Evolutionary conservation across 306 rosid species (phyloP).

Genomic region (Prunus kanzakura): DNA sequence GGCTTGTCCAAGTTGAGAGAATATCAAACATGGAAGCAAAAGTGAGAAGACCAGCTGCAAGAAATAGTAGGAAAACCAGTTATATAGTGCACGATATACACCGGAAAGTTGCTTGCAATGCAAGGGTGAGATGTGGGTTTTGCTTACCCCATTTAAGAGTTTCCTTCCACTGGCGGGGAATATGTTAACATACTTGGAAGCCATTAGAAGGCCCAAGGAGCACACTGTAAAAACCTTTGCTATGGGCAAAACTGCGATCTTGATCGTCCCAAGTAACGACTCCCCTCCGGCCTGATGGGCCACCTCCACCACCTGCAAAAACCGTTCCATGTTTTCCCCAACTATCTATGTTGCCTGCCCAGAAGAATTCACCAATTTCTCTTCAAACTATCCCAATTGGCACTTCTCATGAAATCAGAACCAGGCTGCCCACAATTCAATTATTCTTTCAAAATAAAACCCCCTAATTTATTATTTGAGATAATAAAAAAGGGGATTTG

Average conservation of each 20-base stretch:
- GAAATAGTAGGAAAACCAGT: conserved; percentile 18
- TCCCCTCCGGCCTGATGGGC: conserved; percentile 45
- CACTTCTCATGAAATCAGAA: background rate
- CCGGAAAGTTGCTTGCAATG: background rate
- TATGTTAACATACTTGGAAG: conserved; percentile 82
- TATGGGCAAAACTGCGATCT: conserved; percentile 83
- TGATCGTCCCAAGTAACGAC: conserved; percentile 65
- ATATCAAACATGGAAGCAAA: conserved; percentile 90
- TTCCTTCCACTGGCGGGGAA: conserved; percentile 84
- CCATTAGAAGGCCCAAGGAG: conserved; percentile 90
- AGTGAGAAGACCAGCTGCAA: conserved; percentile 89
- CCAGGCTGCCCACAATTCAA: background rate
- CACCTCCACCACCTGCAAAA: conserved; percentile 31
- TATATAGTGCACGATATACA: background rate
- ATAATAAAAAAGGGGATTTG: background rate
- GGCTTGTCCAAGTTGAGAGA: conserved; percentile 91
- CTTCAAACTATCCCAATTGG: background rate
- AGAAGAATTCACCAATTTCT: background rate
- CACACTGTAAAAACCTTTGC: conserved; percentile 90
- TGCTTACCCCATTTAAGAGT: conserved; percentile 84
- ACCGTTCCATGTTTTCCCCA: conserved; percentile 38
- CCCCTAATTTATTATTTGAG: background rate
- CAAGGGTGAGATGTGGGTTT: background rate
- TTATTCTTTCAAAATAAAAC: background rate
- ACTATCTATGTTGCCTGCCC: background rate